Base-by-base conservation (phyloP, 495 filamentous ascomycete genomes). In the Neurospora sp. region DNA sequence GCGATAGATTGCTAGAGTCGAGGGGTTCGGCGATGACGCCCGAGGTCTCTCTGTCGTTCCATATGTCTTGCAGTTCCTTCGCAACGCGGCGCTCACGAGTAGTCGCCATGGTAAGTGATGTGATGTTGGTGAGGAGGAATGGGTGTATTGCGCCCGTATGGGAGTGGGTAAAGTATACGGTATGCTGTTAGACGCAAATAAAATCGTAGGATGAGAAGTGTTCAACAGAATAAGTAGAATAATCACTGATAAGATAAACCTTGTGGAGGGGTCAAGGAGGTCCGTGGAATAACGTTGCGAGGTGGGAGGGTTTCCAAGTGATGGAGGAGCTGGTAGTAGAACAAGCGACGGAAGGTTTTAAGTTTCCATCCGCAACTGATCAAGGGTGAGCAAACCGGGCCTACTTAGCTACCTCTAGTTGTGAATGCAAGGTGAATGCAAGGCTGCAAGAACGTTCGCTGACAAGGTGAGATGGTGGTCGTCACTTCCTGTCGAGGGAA, bases 31-130 rank as follows among this genome's bases (percentile, higher is more conserved):
- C 92, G 2, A 84, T 82, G 77, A 99, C 92, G 74, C 92, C 88
- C 11, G 92, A 94, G 31, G 88, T 86, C 48, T 84, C 85, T 40
- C 76, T 76, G 79, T 99, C 96, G 48, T 84, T 86, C 70, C 91
- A 86, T 78, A 98, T 94, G 82, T 99, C 96, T 68, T 87, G 86
- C 69, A 99, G 87, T 85, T 99, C 96, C 83, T 98, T 98, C 72
- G 91, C 88, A 73, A 99, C 90, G 27, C 96, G 92, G 70, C 96
- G 93, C 69, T 88, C 83, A 46, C 93, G 88, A 72, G 93, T 94
- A 42, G 91, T 89, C 69, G 91, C 83, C 93, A 96, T 97, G 75
- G 71, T 73, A 22, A 38, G 22, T 42, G 73, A 70, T 40, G 69
- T 53, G 42, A 38, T 27, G 38, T 53, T 39, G 20, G 48, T 59